These are phyloP conservation scores for Cladosporium sp. DNA, from an alignment of 2,329 filamentous ascomycete genomes.

Conservation along the genomic window DNA sequence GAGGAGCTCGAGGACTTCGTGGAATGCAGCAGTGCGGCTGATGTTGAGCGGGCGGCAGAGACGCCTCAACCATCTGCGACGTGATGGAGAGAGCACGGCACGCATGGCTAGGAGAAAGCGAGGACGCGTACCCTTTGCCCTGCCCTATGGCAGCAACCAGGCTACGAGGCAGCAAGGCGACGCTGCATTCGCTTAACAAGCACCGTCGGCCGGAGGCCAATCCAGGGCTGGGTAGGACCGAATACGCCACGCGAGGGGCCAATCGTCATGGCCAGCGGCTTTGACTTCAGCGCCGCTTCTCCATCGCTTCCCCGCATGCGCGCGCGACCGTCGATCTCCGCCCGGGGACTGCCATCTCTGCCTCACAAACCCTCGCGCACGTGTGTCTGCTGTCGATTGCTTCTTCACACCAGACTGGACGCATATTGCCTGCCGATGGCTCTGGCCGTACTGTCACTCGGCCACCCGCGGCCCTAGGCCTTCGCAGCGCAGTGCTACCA, in stretches of 20 bases:
- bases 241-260: neutral
- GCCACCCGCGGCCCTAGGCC: constrained; percentile 4
- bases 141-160: neutral
- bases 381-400: neutral
- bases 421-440: neutral
- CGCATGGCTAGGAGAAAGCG: neutral
- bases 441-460: neutral
- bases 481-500: constrained; percentile 3
- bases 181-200: neutral
- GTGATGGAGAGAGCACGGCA: neutral
- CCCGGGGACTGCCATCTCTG: no score
- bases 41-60: constrained; percentile 45
- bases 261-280: constrained; percentile 1
- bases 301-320: constrained; percentile 6
- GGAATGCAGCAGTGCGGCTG: constrained; percentile 78
- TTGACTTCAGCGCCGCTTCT: constrained; percentile 4
- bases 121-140: neutral
- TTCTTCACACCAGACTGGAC: neutral
- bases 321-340: neutral
- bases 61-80: constrained; percentile 5
- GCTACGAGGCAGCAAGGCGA: neutral
- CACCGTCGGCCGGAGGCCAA: neutral
- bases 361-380: neutral
- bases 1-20: constrained; percentile 96
- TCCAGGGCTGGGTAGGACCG: constrained; percentile 1